A percentile compares a stretch with the other conserved stretches of the same genome.
Conservation (phyloP, 2,329 filamentous ascomycete genomes). For the Colletotrichum sp. region DNA sequence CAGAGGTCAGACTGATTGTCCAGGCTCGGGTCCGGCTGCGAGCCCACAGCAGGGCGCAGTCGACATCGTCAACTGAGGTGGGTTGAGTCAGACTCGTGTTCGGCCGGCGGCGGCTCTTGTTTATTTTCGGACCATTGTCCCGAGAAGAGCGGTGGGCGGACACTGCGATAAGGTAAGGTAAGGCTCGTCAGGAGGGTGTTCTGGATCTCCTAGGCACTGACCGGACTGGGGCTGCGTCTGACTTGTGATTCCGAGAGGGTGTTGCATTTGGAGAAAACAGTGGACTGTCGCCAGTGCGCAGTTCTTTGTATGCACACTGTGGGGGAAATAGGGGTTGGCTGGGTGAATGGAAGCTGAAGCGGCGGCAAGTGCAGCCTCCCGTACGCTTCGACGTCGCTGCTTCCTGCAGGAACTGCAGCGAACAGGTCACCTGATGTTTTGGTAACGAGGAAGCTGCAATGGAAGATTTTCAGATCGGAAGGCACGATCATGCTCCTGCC, state of each 20-base stretch:
- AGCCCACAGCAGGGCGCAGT: slow-evolving; percentile 19
- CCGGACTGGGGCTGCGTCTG: neutral
- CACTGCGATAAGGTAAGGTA: neutral
- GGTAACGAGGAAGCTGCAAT: neutral
- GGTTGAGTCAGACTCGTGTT: slow-evolving; percentile 16
- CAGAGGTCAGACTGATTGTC: neutral
- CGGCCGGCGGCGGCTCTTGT: slow-evolving; percentile 9
- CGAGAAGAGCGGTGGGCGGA: slow-evolving; percentile 7
- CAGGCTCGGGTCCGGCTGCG: neutral
- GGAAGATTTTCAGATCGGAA: neutral
- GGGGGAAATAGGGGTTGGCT: neutral
- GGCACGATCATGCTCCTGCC: neutral
- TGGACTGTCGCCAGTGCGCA: slow-evolving; percentile 5
- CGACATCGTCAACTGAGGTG: slow-evolving; percentile 1
- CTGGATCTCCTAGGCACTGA: slow-evolving; percentile 3
- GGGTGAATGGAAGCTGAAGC: neutral
- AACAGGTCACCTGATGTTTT: neutral
- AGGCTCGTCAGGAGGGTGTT: neutral
- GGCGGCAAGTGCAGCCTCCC: slow-evolving; percentile 1
- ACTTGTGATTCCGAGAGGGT: neutral
- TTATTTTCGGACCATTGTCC: slow-evolving; percentile 17
- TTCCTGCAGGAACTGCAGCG: neutral
- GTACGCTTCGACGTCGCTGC: neutral
- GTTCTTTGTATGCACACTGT: neutral
- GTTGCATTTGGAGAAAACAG: neutral